Percentiles rank a stretch among this genome's conserved stretches.
Evolutionary conservation across 176 grass and related monocot genomes (phyloP).

Genomic region (Themeda triandra): DNA sequence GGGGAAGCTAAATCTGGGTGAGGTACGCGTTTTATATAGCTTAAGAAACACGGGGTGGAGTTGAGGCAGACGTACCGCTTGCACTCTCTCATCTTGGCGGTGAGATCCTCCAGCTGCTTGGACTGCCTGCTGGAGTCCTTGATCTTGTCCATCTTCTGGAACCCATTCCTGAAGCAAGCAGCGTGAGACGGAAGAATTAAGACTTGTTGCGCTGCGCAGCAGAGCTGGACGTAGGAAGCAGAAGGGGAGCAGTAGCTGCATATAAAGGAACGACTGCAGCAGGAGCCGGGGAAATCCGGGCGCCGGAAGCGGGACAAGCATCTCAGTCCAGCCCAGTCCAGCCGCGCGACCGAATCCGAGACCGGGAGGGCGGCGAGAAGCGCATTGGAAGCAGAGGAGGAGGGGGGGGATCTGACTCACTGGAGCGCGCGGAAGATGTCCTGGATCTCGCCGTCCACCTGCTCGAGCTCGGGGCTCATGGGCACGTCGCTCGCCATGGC

Average conservation of each 20-base stretch:
- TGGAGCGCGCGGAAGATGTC: slow-evolving; percentile 95
- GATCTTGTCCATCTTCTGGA: slow-evolving; percentile 98
- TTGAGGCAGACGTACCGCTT: slow-evolving; percentile 53
- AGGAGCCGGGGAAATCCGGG: neutral
- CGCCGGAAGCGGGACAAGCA: neutral
- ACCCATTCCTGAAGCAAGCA: slow-evolving; percentile 80
- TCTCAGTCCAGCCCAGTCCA: neutral
- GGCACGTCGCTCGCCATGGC: slow-evolving; percentile 72
- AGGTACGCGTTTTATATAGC: neutral
- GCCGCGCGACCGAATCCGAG: neutral
- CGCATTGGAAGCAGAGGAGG: neutral
- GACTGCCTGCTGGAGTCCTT: slow-evolving; percentile 93
- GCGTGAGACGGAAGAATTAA: neutral
- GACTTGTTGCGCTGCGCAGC: neutral
- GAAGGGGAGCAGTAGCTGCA: neutral
- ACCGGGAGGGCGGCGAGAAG: neutral
- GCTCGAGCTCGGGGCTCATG: slow-evolving; percentile 90
- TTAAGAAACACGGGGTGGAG: neutral
- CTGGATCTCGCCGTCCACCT: slow-evolving; percentile 93
- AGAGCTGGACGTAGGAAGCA: neutral
- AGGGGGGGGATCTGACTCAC: slow-evolving; percentile 46
- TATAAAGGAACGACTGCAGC: neutral
- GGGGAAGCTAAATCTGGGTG: neutral
- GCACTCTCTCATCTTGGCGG: slow-evolving; percentile 93
- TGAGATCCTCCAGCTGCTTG: slow-evolving; percentile 92